Conservation (phyloP, 257 asterid genomes). For the Ajuga chamaepitys region DNA sequence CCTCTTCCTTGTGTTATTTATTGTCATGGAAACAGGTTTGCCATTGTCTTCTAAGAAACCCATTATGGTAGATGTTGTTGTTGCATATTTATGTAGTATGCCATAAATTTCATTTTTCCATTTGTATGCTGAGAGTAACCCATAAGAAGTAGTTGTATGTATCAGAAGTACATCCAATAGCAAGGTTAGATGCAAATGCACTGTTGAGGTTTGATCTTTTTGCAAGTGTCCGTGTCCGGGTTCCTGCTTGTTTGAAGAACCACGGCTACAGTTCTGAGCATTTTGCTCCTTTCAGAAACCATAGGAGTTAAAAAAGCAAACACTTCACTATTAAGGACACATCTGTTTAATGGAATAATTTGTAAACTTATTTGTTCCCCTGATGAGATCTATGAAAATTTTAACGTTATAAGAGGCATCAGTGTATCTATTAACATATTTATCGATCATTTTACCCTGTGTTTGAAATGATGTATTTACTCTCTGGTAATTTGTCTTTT, state of each 20-base stretch:
- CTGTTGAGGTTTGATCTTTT: not conserved
- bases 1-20: slow-evolving; percentile 95
- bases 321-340: not conserved
- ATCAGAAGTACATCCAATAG: not conserved
- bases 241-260: not conserved
- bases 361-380: not conserved
- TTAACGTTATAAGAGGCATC: not conserved
- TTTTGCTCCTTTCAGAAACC: not conserved
- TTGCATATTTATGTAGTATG: not conserved
- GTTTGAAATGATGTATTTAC: not conserved
- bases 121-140: not conserved
- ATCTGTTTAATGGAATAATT: not conserved
- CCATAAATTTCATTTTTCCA: not conserved
- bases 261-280: not conserved
- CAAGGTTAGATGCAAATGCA: not conserved
- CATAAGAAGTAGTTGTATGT: not conserved
- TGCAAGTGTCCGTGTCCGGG: not conserved
- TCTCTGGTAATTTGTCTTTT: not conserved
- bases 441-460: not conserved
- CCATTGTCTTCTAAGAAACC: slow-evolving; percentile 4
- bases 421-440: not conserved
- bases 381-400: not conserved
- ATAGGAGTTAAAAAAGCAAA: not conserved
- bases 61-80: not conserved
- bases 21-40: slow-evolving; percentile 97